Percentiles rank a stretch among this genome's conserved stretches.
Conservation (phyloP, 228 moss, liverwort and hornwort species). For the Sphagnum fallax region DNA sequence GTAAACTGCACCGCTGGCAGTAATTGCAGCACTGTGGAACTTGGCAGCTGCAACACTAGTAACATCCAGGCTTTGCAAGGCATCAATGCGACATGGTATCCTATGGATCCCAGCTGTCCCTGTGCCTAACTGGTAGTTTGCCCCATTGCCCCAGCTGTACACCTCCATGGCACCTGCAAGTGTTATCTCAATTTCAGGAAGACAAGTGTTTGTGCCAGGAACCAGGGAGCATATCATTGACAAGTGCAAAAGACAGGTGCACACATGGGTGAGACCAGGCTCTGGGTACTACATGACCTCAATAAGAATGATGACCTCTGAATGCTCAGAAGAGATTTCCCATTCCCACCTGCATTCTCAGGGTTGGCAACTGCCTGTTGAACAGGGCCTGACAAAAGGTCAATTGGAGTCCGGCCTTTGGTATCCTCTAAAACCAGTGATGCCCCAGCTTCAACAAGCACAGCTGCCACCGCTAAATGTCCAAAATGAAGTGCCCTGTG, state of each 20-base stretch:
- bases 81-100: conserved; percentile 79
- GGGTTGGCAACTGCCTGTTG: conserved; percentile 43
- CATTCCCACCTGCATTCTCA: conserved; percentile 49
- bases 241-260: background rate
- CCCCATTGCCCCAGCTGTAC: conserved; percentile 97
- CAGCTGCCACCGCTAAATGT: conserved; percentile 85
- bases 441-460: conserved; percentile 83
- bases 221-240: background rate
- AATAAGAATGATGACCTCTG: too few relatives aligned
- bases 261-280: too few relatives aligned
- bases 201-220: background rate
- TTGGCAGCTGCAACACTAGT: conserved; percentile 73
- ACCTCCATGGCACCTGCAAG: conserved; percentile 71
- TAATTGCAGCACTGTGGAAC: conserved; percentile 88
- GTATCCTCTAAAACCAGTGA: conserved; percentile 76
- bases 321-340: background rate
- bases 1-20: conserved; percentile 69
- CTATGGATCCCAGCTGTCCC: conserved; percentile 80
- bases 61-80: conserved; percentile 68
- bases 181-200: background rate
- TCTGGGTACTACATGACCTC: too few relatives aligned
- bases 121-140: conserved; percentile 88
- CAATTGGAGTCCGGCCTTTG: conserved; percentile 73
- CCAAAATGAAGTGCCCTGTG: conserved; percentile 95
- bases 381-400: conserved; percentile 73